Evolutionary conservation across 1,284 basidiomycete species (phyloP).

Genomic region (Rhodotorula sp.): DNA sequence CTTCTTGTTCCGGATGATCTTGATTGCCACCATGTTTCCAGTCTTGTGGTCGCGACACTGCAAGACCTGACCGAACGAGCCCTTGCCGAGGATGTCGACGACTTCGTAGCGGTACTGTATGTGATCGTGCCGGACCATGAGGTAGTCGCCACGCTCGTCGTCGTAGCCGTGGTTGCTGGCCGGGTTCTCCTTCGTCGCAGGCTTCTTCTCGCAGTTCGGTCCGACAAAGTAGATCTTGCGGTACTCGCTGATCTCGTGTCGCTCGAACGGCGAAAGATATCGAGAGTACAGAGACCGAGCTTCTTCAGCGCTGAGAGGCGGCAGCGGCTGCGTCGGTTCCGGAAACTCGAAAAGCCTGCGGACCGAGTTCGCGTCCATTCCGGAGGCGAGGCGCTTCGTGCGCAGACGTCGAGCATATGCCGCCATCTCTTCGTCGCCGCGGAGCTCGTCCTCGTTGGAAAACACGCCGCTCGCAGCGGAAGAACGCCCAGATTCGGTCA

Average conservation of each 20-base stretch:
- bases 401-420: constrained; percentile 88
- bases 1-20: constrained; percentile 99
- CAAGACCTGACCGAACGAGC: constrained; percentile 96
- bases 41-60: constrained; percentile 95
- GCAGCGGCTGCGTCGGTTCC: constrained; percentile 72
- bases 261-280: constrained; percentile 63
- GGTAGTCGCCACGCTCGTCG: constrained; percentile 96
- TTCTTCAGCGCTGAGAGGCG: constrained; percentile 64
- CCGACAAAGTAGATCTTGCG: constrained; percentile 82
- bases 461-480: constrained; percentile 37
- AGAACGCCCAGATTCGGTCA: constrained; percentile 32
- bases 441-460: constrained; percentile 71
- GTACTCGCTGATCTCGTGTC: constrained; percentile 87
- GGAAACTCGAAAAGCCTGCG: constrained; percentile 90
- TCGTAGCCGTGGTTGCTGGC: constrained; percentile 95
- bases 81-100: constrained; percentile 88
- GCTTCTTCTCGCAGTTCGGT: constrained; percentile 73
- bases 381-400: constrained; percentile 77
- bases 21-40: constrained; percentile 95
- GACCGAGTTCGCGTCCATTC: constrained; percentile 75
- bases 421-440: constrained; percentile 95
- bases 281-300: constrained; percentile 51
- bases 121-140: constrained; percentile 85
- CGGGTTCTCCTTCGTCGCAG: constrained; percentile 66
- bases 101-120: constrained; percentile 95